These are phyloP conservation scores for Chrysopogon serrulatus DNA, from an alignment of 176 grass and related monocot species.

Conservation along the genomic window DNA sequence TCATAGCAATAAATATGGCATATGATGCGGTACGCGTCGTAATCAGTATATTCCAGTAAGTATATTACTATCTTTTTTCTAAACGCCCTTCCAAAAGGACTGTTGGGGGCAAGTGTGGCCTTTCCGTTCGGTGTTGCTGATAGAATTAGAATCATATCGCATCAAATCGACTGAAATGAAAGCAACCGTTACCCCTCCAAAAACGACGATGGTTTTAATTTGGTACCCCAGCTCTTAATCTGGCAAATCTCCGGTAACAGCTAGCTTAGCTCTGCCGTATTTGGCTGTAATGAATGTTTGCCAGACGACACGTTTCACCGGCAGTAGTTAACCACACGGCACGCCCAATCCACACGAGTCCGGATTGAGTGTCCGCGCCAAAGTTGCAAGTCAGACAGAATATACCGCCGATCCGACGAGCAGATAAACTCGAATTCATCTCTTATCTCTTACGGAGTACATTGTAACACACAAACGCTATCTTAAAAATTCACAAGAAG, in stretches of 20 bases:
- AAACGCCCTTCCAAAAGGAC: neutral
- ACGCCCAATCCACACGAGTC: neutral
- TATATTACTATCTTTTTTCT: too few species aligned
- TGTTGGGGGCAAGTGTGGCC: neutral
- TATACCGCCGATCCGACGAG: neutral
- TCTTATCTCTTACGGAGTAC: too few species aligned
- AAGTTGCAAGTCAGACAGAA: neutral
- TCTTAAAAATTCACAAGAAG: neutral
- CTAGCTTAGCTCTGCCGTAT: neutral
- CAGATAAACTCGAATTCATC: neutral
- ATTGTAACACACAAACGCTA: neutral
- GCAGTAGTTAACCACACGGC: neutral
- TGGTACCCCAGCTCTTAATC: neutral
- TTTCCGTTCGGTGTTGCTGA: neutral
- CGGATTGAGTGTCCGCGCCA: neutral
- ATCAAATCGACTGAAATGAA: neutral
- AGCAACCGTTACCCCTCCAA: neutral
- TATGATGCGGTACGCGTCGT: neutral
- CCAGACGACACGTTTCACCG: neutral
- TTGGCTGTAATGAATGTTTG: too few species aligned
- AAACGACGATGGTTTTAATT: too few species aligned
- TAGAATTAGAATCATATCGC: neutral
- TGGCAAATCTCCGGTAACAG: neutral
- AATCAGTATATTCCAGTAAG: neutral
- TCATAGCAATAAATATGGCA: too few species aligned